Percentiles rank a stretch among this genome's conserved stretches.
Evolutionary conservation across 805 yeast species (phyloP).

Genomic region (Ogataea glucozyma): DNA sequence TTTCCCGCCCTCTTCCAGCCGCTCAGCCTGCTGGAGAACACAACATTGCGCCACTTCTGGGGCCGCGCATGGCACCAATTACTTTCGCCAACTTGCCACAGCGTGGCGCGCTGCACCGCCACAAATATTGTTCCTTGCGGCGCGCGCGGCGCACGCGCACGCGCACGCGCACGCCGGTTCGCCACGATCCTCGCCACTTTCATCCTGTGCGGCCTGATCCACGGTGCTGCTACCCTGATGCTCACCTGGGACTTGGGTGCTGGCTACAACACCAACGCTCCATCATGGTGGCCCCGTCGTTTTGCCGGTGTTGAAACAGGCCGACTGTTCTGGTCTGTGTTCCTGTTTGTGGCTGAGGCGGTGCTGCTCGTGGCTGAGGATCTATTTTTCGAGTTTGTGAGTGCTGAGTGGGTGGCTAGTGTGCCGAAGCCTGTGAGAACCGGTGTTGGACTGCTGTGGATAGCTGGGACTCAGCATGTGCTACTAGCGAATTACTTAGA

Average conservation of each 20-base stretch:
- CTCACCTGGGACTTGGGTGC: conserved; percentile 4
- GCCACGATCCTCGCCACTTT: conserved; percentile 6
- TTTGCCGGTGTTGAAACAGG: neutral
- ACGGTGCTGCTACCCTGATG: neutral
- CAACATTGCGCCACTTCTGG: conserved; percentile 11
- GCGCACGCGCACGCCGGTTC: neutral
- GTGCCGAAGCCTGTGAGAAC: neutral
- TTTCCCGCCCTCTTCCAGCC: conserved; percentile 6
- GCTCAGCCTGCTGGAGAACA: neutral
- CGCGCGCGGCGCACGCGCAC: too few species aligned
- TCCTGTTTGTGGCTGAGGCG: conserved; percentile 7
- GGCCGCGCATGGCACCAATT: conserved; percentile 15
- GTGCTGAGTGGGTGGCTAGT: neutral
- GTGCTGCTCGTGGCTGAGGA: conserved; percentile 6
- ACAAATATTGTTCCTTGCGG: neutral
- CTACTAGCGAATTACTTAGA: conserved; percentile 6
- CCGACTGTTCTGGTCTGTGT: conserved; percentile 5
- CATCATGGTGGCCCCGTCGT: conserved; percentile 4
- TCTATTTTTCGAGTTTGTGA: neutral
- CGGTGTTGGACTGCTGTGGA: conserved; percentile 1
- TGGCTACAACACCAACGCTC: conserved; percentile 5
- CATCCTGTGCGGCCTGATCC: conserved; percentile 4
- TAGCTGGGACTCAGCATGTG: neutral
- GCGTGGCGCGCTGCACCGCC: conserved; percentile 5
- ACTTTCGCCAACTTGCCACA: neutral